Percentiles rank a stretch among this genome's conserved stretches.
phyloP scores from a whole-genome alignment of 495 filamentous ascomycete genomes.

The Lepidopterella palustris region DNA sequence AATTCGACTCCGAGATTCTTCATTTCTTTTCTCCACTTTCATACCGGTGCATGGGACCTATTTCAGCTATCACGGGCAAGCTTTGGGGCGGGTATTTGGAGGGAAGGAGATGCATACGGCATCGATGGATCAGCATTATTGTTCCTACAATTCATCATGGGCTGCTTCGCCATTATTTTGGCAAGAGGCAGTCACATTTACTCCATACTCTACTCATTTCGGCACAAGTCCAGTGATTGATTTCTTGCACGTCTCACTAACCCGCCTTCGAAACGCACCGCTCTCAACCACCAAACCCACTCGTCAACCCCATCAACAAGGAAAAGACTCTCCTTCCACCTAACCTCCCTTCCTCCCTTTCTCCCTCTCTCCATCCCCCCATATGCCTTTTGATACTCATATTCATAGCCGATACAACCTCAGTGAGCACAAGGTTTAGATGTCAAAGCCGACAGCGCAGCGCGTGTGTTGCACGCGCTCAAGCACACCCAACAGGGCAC shows the following conservation, averaged over 20 bases:
- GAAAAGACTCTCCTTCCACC: neutral
- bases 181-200: neutral
- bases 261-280: too few species aligned
- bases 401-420: neutral
- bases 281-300: too few species aligned
- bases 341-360: neutral
- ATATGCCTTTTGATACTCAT: neutral
- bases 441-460: neutral
- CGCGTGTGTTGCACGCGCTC: conserved; percentile 1
- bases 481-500: neutral
- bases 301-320: neutral
- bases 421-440: neutral
- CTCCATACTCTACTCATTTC: neutral
- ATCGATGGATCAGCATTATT: neutral
- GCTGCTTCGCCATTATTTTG: neutral
- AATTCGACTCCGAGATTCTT: neutral
- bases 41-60: neutral
- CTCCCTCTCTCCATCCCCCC: neutral
- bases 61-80: neutral
- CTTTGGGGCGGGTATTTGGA: neutral
- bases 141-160: neutral
- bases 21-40: neutral
- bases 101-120: neutral
- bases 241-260: too few species aligned
- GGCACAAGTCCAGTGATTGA: neutral